phyloP scores from a whole-genome alignment of 148 eudicot genomes.

The Cornus suecica region DNA sequence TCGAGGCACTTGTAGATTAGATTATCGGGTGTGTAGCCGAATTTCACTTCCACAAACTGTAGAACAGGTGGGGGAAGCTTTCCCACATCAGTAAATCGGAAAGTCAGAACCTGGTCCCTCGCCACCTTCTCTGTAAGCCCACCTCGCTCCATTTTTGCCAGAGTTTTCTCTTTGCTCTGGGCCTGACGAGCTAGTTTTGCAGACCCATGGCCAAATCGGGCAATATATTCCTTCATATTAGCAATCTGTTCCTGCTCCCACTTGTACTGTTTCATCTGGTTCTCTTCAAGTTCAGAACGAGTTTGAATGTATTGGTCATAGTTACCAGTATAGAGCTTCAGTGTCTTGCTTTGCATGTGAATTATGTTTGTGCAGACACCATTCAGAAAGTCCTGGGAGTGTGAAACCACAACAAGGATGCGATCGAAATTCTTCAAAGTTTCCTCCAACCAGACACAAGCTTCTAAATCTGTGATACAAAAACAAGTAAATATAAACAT shows the following conservation, averaged over 20 bases:
- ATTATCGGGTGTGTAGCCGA: constrained; percentile 87
- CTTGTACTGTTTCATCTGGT: constrained; percentile 96
- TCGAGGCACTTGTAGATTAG: constrained; percentile 77
- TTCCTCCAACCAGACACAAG: constrained; percentile 98
- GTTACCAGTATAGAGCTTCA: constrained; percentile 83
- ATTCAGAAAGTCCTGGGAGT: constrained; percentile 94
- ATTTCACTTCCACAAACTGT: constrained; percentile 83
- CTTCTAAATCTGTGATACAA: constrained; percentile 75
- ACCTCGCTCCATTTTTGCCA: constrained; percentile 98
- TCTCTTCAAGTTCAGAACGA: constrained; percentile 89
- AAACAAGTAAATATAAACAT: not conserved
- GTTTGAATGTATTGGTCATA: constrained; percentile 91
- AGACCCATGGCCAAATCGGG: constrained; percentile 96
- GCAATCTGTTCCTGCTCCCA: constrained; percentile 99
- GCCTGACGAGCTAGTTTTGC: constrained; percentile 98
- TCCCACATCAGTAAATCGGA: constrained; percentile 86
- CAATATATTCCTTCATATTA: constrained; percentile 91
- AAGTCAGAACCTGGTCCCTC: constrained; percentile 57
- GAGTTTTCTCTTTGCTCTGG: constrained; percentile 92
- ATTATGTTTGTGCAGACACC: constrained; percentile 97
- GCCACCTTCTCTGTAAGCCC: constrained; percentile 88
- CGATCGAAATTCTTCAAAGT: constrained; percentile 78
- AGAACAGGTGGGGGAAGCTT: constrained; percentile 97
- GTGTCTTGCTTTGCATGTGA: constrained; percentile 88
- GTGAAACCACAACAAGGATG: constrained; percentile 91